Base-by-base conservation (phyloP, 2,329 filamentous ascomycete species). In the Exophiala phaeomuriformis region DNA sequence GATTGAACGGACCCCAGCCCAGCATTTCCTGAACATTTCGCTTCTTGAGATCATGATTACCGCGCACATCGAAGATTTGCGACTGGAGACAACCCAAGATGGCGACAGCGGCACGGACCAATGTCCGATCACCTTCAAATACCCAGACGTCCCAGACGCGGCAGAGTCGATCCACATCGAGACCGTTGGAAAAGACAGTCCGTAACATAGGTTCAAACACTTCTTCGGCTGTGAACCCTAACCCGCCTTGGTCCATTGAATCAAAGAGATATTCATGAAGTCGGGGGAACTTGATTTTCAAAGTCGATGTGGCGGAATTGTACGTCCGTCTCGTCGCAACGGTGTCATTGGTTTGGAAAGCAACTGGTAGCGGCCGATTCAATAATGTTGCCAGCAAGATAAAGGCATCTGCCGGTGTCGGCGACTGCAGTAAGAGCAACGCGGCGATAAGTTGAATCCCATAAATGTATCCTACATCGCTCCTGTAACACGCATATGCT, bases 401-500 rank as follows among this genome's bases (percentile, higher is more conserved):
- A 67, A 84, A 84, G 2, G 80, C 75, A 27, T 77, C 72, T 2
- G 74, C 66, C 0, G 78, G 71, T 1, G 71, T 71, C 0, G 75
- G 69, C 47, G 82, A 74, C 63, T 80, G 78, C 37, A 83, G 72
- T 19, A 82, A 72, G 9, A 84, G 71, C 4, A 83, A 69, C 5
- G 77, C 81, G 27, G 80, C 80, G 53, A 80, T 75, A 40, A 77
- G 75, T 68, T 83, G 81, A 54, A 81, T 77, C 51, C 80, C 79
- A 59, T 76, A 75, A 49, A 79, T 73, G 58, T 81, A 82, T 49
- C 80, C 79, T 37, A 84, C 77, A 61, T 84, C 81, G 47, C 76
- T 77, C 57, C 81, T 78, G 65, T 84, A 84, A 71, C 80, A 79
- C 6, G 77, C 76, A 65, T 83, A 84, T 30, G 81, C 81, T 59